phyloP scores from a whole-genome alignment of 2,329 filamentous ascomycete genomes.

The Monosporascus sp. region DNA sequence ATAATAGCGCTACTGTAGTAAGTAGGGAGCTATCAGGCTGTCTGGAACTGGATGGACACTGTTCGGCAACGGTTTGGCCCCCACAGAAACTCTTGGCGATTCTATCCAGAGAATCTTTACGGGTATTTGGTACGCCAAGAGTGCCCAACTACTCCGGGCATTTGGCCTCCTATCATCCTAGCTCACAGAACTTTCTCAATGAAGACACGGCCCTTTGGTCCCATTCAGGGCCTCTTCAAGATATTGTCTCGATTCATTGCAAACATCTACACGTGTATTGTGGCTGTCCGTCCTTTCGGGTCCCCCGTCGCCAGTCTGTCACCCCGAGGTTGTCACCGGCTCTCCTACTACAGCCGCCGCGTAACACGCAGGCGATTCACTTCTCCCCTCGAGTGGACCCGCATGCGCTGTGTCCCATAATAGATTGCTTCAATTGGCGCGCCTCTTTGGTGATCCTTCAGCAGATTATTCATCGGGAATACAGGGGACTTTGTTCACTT shows the following conservation, averaged over 20 bases:
- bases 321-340: not conserved
- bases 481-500: not conserved
- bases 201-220: not conserved
- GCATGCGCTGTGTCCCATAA: not conserved
- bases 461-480: not conserved
- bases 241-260: not conserved
- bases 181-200: too few relatives aligned
- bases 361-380: not conserved
- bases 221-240: not conserved
- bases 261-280: not conserved
- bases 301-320: not conserved
- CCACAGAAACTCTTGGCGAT: not conserved
- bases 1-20: too few relatives aligned
- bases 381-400: not conserved
- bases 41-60: too few relatives aligned
- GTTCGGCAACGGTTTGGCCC: not conserved
- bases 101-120: too few relatives aligned
- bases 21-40: not conserved
- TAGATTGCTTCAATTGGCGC: not conserved
- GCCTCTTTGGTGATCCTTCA: not conserved
- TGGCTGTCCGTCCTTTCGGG: not conserved
- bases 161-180: not conserved
- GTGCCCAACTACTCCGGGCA: not conserved
- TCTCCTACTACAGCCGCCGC: not conserved
- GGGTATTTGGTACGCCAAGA: too few relatives aligned